phyloP scores from a whole-genome alignment of 768 basidiomycete species.

The Neoboletus brunneissimus region DNA sequence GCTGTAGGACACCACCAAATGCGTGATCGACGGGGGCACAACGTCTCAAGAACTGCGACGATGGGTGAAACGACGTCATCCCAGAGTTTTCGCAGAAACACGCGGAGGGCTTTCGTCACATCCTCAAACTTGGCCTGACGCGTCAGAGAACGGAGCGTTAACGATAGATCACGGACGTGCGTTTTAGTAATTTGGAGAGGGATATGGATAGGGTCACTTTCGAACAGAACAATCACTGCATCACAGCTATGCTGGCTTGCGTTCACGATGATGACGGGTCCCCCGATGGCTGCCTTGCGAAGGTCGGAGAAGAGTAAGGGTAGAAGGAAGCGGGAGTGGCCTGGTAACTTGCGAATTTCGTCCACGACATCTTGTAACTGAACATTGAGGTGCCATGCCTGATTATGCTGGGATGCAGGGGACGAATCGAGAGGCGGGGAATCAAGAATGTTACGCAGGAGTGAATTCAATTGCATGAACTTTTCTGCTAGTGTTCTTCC shows the following conservation, averaged over 20 bases:
- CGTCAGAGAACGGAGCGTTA: not conserved
- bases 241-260: not conserved
- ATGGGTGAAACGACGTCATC: not conserved
- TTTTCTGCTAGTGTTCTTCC: not conserved
- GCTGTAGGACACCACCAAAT: not conserved
- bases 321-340: not conserved
- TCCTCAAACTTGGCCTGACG: not conserved
- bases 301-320: not conserved
- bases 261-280: not conserved
- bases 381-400: not conserved
- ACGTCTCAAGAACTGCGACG: not conserved
- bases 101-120: not conserved
- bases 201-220: not conserved
- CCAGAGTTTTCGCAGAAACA: not conserved
- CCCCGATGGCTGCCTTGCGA: not conserved
- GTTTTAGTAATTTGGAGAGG: not conserved
- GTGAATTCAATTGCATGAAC: constrained; percentile 3
- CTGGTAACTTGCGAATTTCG: not conserved
- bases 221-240: not conserved
- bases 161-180: not conserved
- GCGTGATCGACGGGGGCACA: not conserved
- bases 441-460: not conserved
- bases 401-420: not conserved
- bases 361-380: constrained; percentile 1
- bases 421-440: not conserved